These are phyloP conservation scores for Logfia minima DNA, from an alignment of 129 eudicot genomes.

Conservation along the genomic window DNA sequence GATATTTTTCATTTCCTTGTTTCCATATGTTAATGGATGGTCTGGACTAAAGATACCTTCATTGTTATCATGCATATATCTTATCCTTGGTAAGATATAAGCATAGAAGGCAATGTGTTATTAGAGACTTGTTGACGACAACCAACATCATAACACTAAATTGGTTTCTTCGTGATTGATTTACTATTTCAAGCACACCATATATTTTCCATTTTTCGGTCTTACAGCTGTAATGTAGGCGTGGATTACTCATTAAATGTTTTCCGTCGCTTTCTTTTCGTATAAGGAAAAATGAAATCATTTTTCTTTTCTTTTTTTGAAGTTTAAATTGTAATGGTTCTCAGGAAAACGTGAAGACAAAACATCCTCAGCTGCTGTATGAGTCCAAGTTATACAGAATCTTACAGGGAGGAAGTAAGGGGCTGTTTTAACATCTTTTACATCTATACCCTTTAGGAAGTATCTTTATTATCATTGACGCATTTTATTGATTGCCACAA, in stretches of 20 bases:
- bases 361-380: slow-evolving; percentile 88
- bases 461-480: background rate
- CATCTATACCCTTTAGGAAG: background rate
- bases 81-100: background rate
- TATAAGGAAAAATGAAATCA: background rate
- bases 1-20: background rate
- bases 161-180: background rate
- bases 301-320: background rate
- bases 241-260: slow-evolving; percentile 1
- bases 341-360: slow-evolving; percentile 91
- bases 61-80: background rate
- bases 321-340: slow-evolving; percentile 11
- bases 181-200: background rate
- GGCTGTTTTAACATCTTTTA: background rate
- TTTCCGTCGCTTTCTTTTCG: slow-evolving; percentile 9
- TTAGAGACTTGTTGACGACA: background rate
- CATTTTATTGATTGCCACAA: slow-evolving; percentile 5
- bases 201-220: background rate
- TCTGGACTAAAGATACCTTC: background rate
- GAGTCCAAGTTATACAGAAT: slow-evolving; percentile 88
- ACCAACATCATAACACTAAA: background rate
- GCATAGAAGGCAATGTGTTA: background rate
- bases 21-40: background rate
- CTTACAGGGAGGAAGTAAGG: slow-evolving; percentile 94
- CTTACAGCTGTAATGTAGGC: background rate